Percentiles rank a stretch among this genome's conserved stretches.
These are phyloP conservation scores for Cystofilobasidium capitatum DNA, from an alignment of 768 basidiomycete species.

Conservation along the genomic window DNA sequence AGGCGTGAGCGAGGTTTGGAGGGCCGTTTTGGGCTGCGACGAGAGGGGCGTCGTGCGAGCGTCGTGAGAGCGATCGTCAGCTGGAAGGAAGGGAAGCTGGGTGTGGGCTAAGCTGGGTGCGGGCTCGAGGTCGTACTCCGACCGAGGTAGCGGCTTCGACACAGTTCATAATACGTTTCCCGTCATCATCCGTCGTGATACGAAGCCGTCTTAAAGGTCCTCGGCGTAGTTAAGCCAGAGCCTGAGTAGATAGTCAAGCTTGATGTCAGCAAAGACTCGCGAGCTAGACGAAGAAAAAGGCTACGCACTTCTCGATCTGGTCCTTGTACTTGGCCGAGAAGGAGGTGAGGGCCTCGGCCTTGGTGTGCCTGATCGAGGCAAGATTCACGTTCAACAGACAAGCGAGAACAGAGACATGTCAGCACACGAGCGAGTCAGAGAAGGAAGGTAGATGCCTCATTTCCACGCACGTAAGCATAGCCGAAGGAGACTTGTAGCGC, in stretches of 20 bases:
- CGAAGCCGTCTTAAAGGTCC: not conserved
- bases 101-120: too few species aligned
- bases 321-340: conserved; percentile 10
- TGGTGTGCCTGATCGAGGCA: not conserved
- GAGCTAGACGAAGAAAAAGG: not conserved
- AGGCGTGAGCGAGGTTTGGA: conserved; percentile 6
- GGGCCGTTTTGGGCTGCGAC: not conserved
- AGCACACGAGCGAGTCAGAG: too few species aligned
- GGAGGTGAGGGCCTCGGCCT: not conserved
- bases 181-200: too few species aligned
- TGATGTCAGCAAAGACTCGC: not conserved
- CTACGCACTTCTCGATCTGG: not conserved
- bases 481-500: not conserved
- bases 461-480: not conserved
- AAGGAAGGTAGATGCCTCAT: too few species aligned
- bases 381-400: not conserved
- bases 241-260: not conserved
- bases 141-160: too few species aligned
- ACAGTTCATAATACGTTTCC: too few species aligned
- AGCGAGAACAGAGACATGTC: not conserved
- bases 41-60: conserved; percentile 5
- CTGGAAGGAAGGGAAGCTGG: too few species aligned
- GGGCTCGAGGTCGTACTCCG: too few species aligned
- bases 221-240: conserved; percentile 2
- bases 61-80: too few species aligned